These are phyloP conservation scores for Coemansia sp. DNA, from an alignment of 192 early-diverging fungal species.

Conservation along the genomic window DNA sequence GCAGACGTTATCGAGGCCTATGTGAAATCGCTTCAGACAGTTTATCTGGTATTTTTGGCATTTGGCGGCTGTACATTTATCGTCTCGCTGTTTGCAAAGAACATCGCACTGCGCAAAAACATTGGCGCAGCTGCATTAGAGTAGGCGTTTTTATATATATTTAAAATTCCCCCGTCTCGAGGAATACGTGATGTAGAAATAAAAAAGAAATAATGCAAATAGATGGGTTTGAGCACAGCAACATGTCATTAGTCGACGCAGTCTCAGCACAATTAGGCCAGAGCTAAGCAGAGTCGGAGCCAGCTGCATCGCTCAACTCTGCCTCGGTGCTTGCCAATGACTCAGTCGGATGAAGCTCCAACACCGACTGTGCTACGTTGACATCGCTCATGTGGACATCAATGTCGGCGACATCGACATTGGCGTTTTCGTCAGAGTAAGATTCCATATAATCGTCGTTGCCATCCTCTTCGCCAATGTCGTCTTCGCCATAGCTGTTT, in stretches of 20 bases:
- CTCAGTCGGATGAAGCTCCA: neutral
- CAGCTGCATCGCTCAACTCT: neutral
- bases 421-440: slow-evolving; percentile 8
- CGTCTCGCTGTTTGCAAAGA: slow-evolving; percentile 56
- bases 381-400: slow-evolving; percentile 17
- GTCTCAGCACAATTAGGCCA: neutral
- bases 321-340: slow-evolving; percentile 1
- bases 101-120: slow-evolving; percentile 37
- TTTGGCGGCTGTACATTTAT: slow-evolving; percentile 54
- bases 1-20: slow-evolving; percentile 54
- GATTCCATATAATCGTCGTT: neutral
- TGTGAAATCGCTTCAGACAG: slow-evolving; percentile 54
- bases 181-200: slow-evolving; percentile 21
- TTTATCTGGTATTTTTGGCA: slow-evolving; percentile 57
- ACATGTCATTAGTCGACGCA: neutral
- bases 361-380: neutral
- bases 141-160: slow-evolving; percentile 10
- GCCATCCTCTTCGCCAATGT: neutral
- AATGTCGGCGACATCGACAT: slow-evolving; percentile 6
- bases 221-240: neutral
- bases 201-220: slow-evolving; percentile 6
- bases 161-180: slow-evolving; percentile 34
- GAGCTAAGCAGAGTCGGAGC: neutral
- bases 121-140: slow-evolving; percentile 22
- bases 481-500: slow-evolving; percentile 10